Conservation (phyloP, 1,139 yeast species). For the Kodamaea alishanica region DNA sequence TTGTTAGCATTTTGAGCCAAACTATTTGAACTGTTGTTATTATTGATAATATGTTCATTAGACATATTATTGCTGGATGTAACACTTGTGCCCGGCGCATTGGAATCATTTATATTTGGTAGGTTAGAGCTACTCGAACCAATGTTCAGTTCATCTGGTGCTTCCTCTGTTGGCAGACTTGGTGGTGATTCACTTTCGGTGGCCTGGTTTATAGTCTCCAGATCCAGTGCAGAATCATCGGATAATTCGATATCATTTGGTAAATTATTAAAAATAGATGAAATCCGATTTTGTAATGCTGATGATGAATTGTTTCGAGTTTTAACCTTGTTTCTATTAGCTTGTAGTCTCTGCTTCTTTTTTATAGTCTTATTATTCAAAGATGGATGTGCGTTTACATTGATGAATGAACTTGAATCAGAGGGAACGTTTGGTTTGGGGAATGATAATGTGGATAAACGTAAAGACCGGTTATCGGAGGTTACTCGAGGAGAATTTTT, state of each 20-base stretch:
- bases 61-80: no score
- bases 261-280: conserved; percentile 43
- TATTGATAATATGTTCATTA: no score
- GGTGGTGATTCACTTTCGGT: neutral
- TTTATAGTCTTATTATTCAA: neutral
- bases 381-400: conserved; percentile 25
- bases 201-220: conserved; percentile 28
- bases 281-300: conserved; percentile 24
- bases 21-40: no score
- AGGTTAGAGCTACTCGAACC: neutral
- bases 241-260: conserved; percentile 50
- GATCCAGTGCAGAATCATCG: conserved; percentile 47
- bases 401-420: conserved; percentile 25
- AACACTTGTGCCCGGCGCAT: no score
- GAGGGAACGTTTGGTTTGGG: conserved; percentile 7
- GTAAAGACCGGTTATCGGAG: conserved; percentile 30
- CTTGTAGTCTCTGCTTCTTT: conserved; percentile 1
- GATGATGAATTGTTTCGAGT: conserved; percentile 1
- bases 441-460: conserved; percentile 26
- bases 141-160: neutral
- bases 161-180: neutral
- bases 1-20: no score
- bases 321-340: neutral
- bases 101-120: no score
- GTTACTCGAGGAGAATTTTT: conserved; percentile 24